These are phyloP conservation scores for Aspergillus pseudoterreus DNA, from an alignment of 2,329 filamentous ascomycete species.

Conservation along the genomic window DNA sequence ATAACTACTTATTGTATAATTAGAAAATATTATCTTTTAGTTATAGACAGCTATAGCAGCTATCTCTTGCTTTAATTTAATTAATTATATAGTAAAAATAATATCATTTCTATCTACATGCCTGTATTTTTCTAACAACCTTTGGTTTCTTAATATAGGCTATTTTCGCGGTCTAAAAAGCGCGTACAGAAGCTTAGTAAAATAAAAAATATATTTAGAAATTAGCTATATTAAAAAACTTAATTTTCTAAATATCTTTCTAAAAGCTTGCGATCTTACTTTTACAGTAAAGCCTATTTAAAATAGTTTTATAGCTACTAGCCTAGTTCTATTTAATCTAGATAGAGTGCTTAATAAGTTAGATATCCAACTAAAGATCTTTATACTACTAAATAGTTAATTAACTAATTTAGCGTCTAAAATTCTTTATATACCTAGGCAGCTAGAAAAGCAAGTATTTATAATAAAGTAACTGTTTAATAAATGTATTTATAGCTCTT, in stretches of 20 bases:
- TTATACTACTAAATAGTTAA: background rate
- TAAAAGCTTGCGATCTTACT: background rate
- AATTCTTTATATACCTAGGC: background rate
- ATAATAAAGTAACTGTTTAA: background rate
- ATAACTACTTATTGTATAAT: background rate
- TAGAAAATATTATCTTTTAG: constrained; percentile 9
- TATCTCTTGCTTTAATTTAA: constrained; percentile 9
- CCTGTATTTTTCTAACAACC: background rate
- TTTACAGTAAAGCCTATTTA: background rate
- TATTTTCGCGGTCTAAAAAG: background rate
- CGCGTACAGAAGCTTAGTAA: background rate
- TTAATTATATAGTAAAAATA: constrained; percentile 6
- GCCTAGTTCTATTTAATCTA: constrained; percentile 2
- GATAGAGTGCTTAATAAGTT: background rate
- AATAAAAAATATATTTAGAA: background rate
- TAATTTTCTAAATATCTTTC: constrained; percentile 4
- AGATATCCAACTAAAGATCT: constrained; percentile 2
- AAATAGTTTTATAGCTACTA: background rate
- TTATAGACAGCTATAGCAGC: constrained; percentile 12
- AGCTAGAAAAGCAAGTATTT: constrained; percentile 1
- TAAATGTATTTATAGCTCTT: no score
- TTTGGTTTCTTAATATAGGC: background rate
- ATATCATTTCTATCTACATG: constrained; percentile 11
- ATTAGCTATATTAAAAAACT: constrained; percentile 5
- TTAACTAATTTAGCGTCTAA: constrained; percentile 1